Conservation (phyloP, 352 stramenopile species). For the Halophytophthora batemanensis region DNA sequence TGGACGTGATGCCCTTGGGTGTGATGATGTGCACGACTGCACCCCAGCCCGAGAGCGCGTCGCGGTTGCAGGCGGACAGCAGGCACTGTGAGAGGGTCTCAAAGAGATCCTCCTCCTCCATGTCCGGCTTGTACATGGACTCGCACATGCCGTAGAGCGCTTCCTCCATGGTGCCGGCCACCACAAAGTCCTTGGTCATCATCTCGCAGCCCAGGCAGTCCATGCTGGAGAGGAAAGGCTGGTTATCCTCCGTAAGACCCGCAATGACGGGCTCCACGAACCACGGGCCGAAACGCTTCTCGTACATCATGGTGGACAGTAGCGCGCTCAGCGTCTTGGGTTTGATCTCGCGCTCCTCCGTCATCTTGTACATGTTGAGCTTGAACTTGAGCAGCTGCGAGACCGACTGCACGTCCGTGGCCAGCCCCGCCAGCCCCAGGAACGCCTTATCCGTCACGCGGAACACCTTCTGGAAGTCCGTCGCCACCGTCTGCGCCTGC, state of each 20-base stretch:
- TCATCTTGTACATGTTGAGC: conserved; percentile 98
- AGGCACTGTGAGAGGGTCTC: conserved; percentile 98
- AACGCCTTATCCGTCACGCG: conserved; percentile 96
- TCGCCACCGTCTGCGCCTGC: conserved; percentile 96
- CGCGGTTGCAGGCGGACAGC: conserved; percentile 96
- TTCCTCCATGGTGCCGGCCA: conserved; percentile 96
- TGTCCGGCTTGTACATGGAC: conserved; percentile 95
- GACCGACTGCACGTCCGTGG: conserved; percentile 97
- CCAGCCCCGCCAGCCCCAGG: conserved; percentile 96
- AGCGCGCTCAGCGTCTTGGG: conserved; percentile 96
- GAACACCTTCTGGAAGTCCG: conserved; percentile 99
- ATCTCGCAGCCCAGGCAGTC: conserved; percentile 97
- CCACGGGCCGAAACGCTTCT: conserved; percentile 99
- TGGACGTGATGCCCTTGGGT: conserved; percentile 77
- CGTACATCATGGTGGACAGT: conserved; percentile 96
- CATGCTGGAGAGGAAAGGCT: conserved; percentile 97
- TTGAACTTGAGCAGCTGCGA: conserved; percentile 94
- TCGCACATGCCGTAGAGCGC: conserved; percentile 99
- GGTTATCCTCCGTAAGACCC: conserved; percentile 93
- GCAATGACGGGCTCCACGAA: conserved; percentile 98
- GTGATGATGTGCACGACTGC: conserved; percentile 98
- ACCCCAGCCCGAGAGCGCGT: conserved; percentile 98
- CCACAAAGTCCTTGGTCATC: conserved; percentile 97
- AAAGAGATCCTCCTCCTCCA: conserved; percentile 96
- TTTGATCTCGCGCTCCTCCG: conserved; percentile 98